Evolutionary conservation across 2,329 filamentous ascomycete species (phyloP).

Genomic region (Monosporascus sp.): DNA sequence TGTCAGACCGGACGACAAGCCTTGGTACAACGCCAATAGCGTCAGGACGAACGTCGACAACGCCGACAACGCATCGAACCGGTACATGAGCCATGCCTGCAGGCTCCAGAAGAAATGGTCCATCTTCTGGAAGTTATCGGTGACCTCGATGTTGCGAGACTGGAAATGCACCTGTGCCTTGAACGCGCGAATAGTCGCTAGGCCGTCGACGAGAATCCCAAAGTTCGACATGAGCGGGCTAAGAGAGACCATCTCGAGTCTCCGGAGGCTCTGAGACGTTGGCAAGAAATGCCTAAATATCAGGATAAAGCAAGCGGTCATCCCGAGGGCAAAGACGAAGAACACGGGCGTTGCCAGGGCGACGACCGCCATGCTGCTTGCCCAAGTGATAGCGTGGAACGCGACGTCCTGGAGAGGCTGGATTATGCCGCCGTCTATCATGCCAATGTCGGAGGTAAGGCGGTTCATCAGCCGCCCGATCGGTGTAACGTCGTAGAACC

Average conservation of each 20-base stretch:
- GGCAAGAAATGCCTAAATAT: slow-evolving; percentile 77
- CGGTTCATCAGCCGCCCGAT: slow-evolving; percentile 89
- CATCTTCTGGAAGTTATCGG: slow-evolving; percentile 88
- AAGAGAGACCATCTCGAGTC: slow-evolving; percentile 84
- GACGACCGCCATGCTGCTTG: slow-evolving; percentile 71
- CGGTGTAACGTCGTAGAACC: slow-evolving; percentile 87
- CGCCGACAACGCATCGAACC: slow-evolving; percentile 69
- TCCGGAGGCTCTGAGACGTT: slow-evolving; percentile 74
- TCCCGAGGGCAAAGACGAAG: slow-evolving; percentile 62
- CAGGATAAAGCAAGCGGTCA: slow-evolving; percentile 64
- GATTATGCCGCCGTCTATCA: slow-evolving; percentile 82
- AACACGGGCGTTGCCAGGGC: slow-evolving; percentile 73
- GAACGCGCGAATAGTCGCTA: slow-evolving; percentile 84
- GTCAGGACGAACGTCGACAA: slow-evolving; percentile 70
- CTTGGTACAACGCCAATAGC: slow-evolving; percentile 66
- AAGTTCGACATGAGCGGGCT: slow-evolving; percentile 91
- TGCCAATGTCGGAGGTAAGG: slow-evolving; percentile 83
- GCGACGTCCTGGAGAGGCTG: slow-evolving; percentile 66
- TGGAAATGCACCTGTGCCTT: slow-evolving; percentile 75
- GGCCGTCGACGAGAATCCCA: slow-evolving; percentile 75
- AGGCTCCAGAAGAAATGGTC: slow-evolving; percentile 94
- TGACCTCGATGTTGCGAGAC: slow-evolving; percentile 70
- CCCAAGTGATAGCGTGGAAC: slow-evolving; percentile 65
- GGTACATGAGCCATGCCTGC: slow-evolving; percentile 77
- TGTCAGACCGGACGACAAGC: slow-evolving; percentile 71